Percentiles rank a stretch among this genome's conserved stretches.
Evolutionary conservation across 768 basidiomycete genomes (phyloP).

Genomic region (Mrakia frigida): DNA sequence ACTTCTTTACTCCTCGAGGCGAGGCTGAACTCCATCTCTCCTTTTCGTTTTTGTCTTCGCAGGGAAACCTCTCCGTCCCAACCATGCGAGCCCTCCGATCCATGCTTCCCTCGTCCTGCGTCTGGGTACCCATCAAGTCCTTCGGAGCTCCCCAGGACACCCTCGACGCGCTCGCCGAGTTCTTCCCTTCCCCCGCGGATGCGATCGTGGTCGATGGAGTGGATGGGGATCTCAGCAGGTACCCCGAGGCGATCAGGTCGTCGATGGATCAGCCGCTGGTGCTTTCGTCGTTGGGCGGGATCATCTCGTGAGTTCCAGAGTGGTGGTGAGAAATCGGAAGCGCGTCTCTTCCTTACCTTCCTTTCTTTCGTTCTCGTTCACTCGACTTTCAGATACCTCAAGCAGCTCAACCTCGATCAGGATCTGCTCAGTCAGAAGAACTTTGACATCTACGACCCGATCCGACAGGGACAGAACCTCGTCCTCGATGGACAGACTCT

Average conservation of each 20-base stretch:
- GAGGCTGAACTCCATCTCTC: not conserved
- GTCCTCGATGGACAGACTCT: conserved; percentile 91
- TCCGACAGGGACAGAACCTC: conserved; percentile 78
- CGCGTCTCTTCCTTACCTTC: not conserved
- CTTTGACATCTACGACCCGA: conserved; percentile 95
- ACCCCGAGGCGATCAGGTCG: conserved; percentile 69
- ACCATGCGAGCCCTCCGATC: conserved; percentile 77
- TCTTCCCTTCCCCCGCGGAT: conserved; percentile 35
- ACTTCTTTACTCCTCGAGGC: not conserved
- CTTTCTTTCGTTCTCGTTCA: not conserved
- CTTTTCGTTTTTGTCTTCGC: conserved; percentile 14
- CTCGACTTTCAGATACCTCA: conserved; percentile 59
- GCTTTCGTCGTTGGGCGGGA: conserved; percentile 79
- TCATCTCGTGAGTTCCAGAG: conserved; percentile 66
- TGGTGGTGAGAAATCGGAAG: too few species aligned
- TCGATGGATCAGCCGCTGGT: conserved; percentile 62
- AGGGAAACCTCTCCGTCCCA: conserved; percentile 80
- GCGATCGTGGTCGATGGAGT: conserved; percentile 16
- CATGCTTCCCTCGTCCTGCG: conserved; percentile 69
- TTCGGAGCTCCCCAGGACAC: conserved; percentile 55
- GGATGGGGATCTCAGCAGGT: conserved; percentile 41
- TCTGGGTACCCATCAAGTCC: conserved; percentile 78
- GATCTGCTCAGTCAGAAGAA: conserved; percentile 93
- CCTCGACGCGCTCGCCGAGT: conserved; percentile 35
- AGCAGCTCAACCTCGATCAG: conserved; percentile 90